Conservation (phyloP, 306 rosid genomes). For the Hylodesmum podocarpum region DNA sequence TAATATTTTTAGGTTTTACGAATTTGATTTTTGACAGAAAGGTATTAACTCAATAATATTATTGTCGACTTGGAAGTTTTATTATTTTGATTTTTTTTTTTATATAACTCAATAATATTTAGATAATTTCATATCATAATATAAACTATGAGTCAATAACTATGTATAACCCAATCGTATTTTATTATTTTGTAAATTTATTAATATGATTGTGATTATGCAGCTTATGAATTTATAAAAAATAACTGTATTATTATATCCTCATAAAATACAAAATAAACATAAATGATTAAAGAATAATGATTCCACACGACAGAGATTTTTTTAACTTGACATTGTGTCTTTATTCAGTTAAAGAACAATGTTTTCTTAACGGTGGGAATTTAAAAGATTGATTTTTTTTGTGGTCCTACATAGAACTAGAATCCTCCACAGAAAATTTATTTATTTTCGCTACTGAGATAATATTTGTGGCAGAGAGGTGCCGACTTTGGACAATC, state of each 20-base stretch:
- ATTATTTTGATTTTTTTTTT: no score
- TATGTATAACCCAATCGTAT: no score
- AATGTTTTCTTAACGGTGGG: not conserved
- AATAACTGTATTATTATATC: not conserved
- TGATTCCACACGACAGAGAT: not conserved
- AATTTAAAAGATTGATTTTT: not conserved
- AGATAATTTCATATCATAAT: no score
- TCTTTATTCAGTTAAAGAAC: not conserved
- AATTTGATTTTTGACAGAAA: no score
- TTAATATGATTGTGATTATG: not conserved
- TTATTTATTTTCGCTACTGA: no score
- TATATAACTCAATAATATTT: no score
- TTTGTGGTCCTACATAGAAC: not conserved
- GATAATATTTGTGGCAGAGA: constrained; percentile 46
- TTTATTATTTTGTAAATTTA: no score
- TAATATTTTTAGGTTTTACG: no score
- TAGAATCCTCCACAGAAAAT: constrained; percentile 28
- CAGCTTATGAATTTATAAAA: not conserved
- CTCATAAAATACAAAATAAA: no score
- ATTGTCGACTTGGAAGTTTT: no score
- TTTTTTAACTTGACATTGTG: not conserved
- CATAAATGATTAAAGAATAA: not conserved
- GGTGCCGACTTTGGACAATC: not conserved
- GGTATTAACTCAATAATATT: no score
- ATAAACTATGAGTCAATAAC: no score